Base-by-base conservation (phyloP, 257 asterid species). In the Solanum virginianum region DNA sequence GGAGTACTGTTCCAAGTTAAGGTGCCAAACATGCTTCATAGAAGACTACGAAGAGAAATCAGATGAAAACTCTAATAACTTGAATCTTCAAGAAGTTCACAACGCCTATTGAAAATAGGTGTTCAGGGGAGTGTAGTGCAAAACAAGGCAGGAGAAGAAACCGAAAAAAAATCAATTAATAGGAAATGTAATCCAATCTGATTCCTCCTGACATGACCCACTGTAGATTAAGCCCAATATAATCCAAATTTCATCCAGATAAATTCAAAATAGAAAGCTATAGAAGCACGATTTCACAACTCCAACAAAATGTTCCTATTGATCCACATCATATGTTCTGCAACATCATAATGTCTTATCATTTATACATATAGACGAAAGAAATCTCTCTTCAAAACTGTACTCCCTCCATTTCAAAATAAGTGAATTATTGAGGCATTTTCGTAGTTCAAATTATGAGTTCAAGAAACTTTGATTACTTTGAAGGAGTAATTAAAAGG, bases 1-100 rank as follows among this genome's bases (percentile, higher is more conserved):
- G 3, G 99, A 93, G 89, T 92, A 95, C 99, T 97, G 84, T 75
- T 47, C 81, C 69, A 65, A 84, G 86, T 92, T 94, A 94, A 97
- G 99, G 98, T 92, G 88, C 87, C 74, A 91, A 90, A 84, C 36
- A 83, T 84, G 85, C 63, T 74, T 10, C 59, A 59, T 80, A 16
- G 70, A 83, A 22, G 56, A 10, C 65, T 53, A 49, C 29, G 26
- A 79, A 79, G 49, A 79, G 26, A 53, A 79, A 26, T 53, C 82
- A 79, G 65, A 79, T 16, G 49, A 79, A 79, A 17, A 79, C 26
- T 75, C 63, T 53, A 53, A 63, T 53, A 79, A 53, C 43, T 51
- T 29, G 26, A 45, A 53, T 26, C 39, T 26, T 54, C 82, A 26
- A 53, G n/a, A 79, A 53, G 13, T 26, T 26, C 62, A 79, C 47